Base-by-base conservation (phyloP, 495 filamentous ascomycete species). In the Penicilliopsis zonata region DNA sequence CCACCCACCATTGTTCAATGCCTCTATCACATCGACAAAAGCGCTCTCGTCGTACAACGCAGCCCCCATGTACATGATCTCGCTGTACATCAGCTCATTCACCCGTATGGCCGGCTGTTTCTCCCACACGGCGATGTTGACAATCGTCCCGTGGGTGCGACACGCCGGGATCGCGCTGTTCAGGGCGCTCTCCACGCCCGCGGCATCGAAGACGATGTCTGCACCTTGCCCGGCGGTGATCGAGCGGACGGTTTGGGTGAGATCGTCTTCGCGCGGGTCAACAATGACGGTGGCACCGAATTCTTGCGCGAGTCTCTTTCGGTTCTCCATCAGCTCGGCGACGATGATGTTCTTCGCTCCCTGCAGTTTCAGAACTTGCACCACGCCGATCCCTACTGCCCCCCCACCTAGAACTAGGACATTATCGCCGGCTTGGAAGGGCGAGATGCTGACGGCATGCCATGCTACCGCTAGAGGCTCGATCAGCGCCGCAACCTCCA, bases 101-200 rank as follows among this genome's bases (percentile, higher is more conserved):
- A 67, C 62, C 3, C 47, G 38, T 14, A 78, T 50, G 5, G 50
- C 50, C 10, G 63, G 59, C 2, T 43, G 30, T 40, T 67, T 67
- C 43, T 74, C 72, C 74, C 74, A 78, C 16, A 78, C 61, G 1
- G 75, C 70, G 29, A 78, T 65, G 36, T 78, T 78, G 8, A 78
- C 63, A 17, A 76, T 57, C 0, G 70, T 74, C 3, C 75, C 75
- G 24, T 64, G 50, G 3, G 57, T 59, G 9, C 68, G 54, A 20
- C 68, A 47, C 0, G 69, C 57, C 23, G 57, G 45, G 20, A 74
- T 59, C 2, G 65, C 69, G 24, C 54, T 49, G 20, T 69, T 54
- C 3, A 80, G 47, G 6, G 57, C 69, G 5, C 44, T 46, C 37
- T 67, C 62, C 19, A 76, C 70, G 5, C 73, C 74, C 2, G 75